Base-by-base conservation (phyloP, 2,329 filamentous ascomycete species). In the Ceratocystis diversiconidia region DNA sequence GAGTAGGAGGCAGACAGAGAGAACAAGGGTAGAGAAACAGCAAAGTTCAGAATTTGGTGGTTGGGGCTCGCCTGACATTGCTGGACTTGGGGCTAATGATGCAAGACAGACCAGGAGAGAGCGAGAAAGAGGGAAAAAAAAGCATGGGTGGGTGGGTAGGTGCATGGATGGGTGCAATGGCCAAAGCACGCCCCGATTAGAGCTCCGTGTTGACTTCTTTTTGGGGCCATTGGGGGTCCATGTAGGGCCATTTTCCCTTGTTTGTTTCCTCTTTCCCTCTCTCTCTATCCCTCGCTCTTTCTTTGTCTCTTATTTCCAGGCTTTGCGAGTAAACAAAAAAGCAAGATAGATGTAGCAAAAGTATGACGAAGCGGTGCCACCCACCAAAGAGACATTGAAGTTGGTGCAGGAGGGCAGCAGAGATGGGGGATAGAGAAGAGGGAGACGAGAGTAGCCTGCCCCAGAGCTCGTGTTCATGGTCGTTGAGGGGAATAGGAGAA, bases 171-270 rank as follows among this genome's bases (percentile, higher is more conserved):
- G 12, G 30, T 28, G 52, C 22, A 41, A 32, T 57, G 52, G 52
- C 52, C 52, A 57, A 57, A 57, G 52, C 52, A 57, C 52, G n/a
- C 52, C 52, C 52, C 52, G 52, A 17, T 25, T n/a, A 57, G 52
- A 28, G 52, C 30, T 57, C 52, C 52, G 52, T 57, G 52, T 57
- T 30, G n/a, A n/a, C 25, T 28, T 17, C 52, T 57, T 57, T 22
- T 50, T 50, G 7, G 48, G 52, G 52, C 22, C 12, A 17, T 57
- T 57, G 52, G 52, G 3, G 48, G 48, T 7, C 22, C 48, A 22
- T 25, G 48, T 50, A 57, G 25, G 28, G 52, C 10, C 28, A 30
- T 57, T 57, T 57, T 28, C 36, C 36, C 12, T 41, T 15, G 36
- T 57, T 32, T 30, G 10, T 30, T 30, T n/a, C 17, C 22, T 32